Conservation (phyloP, 371 early-diverging fungal genomes). For the Haplosporangium sp. region DNA sequence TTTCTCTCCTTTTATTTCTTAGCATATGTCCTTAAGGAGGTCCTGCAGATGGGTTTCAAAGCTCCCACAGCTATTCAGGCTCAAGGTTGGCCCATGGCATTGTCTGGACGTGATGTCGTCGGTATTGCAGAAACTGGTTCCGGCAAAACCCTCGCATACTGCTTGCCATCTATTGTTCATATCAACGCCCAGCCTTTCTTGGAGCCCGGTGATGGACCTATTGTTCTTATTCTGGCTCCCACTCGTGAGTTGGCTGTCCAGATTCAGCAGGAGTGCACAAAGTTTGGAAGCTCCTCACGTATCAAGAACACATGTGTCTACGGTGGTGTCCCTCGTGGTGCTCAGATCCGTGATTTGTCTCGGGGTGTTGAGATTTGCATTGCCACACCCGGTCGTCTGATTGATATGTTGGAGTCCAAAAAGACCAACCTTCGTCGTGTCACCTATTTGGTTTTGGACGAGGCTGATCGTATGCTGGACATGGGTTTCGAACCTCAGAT, state of each 20-base stretch:
- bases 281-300: conserved; percentile 88
- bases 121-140: conserved; percentile 99
- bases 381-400: conserved; percentile 99
- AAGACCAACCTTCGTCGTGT: conserved; percentile 95
- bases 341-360: conserved; percentile 92
- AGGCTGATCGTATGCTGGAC: conserved; percentile 99
- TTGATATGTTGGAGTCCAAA: conserved; percentile 95
- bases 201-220: conserved; percentile 97
- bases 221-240: conserved; percentile 94
- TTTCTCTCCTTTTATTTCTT: too few relatives aligned
- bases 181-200: conserved; percentile 97
- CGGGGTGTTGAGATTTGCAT: conserved; percentile 97
- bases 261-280: conserved; percentile 93
- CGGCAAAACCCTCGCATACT: conserved; percentile 98
- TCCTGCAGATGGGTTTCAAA: conserved; percentile 86
- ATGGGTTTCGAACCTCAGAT: conserved; percentile 99
- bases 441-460: conserved; percentile 98
- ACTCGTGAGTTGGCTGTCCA: conserved; percentile 96
- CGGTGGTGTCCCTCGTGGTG: conserved; percentile 96
- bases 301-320: conserved; percentile 96
- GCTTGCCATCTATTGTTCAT: conserved; percentile 98
- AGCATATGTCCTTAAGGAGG: conserved; percentile 88
- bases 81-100: conserved; percentile 99
- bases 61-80: conserved; percentile 98
- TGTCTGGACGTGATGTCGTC: conserved; percentile 98